Percentiles rank a stretch among this genome's conserved stretches.
phyloP scores from a whole-genome alignment of 2,329 filamentous ascomycete species.

The Botrytis galanthina region DNA sequence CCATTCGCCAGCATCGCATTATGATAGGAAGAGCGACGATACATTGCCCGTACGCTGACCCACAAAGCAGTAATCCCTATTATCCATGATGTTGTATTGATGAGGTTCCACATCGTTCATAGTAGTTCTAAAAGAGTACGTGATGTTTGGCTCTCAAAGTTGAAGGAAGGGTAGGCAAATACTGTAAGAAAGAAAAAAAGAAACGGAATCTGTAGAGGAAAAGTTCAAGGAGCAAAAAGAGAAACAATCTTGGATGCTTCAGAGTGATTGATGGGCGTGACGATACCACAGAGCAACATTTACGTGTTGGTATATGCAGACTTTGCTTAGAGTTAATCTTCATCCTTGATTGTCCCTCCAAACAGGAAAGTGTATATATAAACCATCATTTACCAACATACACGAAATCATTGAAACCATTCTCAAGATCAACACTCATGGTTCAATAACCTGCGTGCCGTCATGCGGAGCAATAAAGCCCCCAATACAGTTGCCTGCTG shows the following conservation, averaged over 20 bases:
- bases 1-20: background rate
- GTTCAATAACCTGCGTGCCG: background rate
- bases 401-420: background rate
- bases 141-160: background rate
- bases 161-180: background rate
- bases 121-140: background rate
- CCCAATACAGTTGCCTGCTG: background rate
- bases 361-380: background rate
- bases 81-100: background rate
- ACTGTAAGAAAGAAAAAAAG: background rate
- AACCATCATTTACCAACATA: background rate
- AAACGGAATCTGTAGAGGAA: background rate
- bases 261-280: background rate
- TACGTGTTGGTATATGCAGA: background rate
- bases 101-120: background rate
- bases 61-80: background rate
- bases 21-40: background rate
- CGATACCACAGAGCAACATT: background rate
- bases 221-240: background rate
- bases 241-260: background rate
- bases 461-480: background rate
- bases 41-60: background rate
- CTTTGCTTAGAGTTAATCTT: background rate
- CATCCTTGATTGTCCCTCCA: background rate
- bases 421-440: background rate